Base-by-base conservation (phyloP, 441 rosid species). In the Viola pubescens region DNA sequence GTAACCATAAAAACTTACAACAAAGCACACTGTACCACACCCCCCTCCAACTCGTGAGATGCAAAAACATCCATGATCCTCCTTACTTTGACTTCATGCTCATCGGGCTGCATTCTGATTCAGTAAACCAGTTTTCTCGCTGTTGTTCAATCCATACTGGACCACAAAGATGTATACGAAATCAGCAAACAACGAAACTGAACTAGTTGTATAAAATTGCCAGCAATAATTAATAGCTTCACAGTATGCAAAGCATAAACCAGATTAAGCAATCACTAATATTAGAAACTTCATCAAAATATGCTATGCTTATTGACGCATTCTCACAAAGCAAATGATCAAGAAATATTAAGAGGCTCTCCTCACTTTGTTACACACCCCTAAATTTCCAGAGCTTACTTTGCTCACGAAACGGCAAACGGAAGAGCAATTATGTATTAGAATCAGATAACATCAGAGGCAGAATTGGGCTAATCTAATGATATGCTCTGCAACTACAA, bases 91-190 rank as follows among this genome's bases (percentile, higher is more conserved):
- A 75, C 48, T 66, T 75, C 72, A 56, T 16, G 56, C 77, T 71
- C 13, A 52, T 62, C 14, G 76, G 63, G 34, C 34, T 44, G 79
- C 60, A 37, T 65, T 72, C 65, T 70, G 68, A 70, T 58, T 64
- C 37, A 50, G 43, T 6, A 43, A 48, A 57, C 50, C 60, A 16
- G 67, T 56, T 53, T 68, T 70, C 9, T 75, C 78, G 16, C 48
- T 55, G 44, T 44, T 68, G 62, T 75, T 76, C 68, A 78, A 37
- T 16, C 85, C 82, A 54, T 78, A 81, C 85, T 81, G 79, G 75
- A 65, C 6, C 41, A 58, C 46, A 43, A 43, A 43, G 46, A 9
- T 43, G 46, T 1, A 43, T 6, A 43, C 4, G 3, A 43, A 43
- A 43, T 43, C 34, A 26, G 34, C 2, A 26, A 26, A 26, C 34